phyloP scores from a whole-genome alignment of 164 flowering plant genomes.

The Sedum album region DNA sequence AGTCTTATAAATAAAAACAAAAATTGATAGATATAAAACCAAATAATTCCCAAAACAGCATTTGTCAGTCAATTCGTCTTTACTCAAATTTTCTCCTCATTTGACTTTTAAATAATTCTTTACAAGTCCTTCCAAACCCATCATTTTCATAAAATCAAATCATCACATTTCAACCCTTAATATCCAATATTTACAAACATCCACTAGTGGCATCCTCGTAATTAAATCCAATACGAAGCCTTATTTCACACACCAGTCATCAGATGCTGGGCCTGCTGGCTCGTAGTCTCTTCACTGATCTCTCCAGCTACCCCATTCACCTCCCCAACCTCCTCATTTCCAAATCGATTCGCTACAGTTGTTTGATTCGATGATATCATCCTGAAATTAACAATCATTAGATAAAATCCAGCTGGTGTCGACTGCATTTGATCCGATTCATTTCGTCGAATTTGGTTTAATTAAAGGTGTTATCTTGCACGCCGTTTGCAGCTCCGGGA shows the following conservation, averaged over 20 bases:
- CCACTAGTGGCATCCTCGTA: neutral
- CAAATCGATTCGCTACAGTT: neutral
- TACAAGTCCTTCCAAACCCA: constrained; percentile 5
- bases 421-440: neutral
- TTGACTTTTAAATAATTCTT: constrained; percentile 1
- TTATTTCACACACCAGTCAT: neutral
- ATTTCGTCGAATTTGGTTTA: neutral
- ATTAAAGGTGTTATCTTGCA: neutral
- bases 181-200: neutral
- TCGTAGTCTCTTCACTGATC: neutral
- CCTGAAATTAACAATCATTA: neutral
- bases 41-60: neutral
- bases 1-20: no score
- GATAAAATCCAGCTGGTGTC: neutral
- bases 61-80: neutral
- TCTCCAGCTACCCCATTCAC: constrained; percentile 1
- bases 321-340: neutral
- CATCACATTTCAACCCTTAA: neutral
- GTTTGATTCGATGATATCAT: constrained; percentile 2
- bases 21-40: no score
- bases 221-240: neutral
- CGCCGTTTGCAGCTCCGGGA: neutral
- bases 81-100: neutral
- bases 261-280: constrained; percentile 6
- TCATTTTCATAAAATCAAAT: neutral